Base-by-base conservation (phyloP, 2,329 filamentous ascomycete species). In the Pseudogymnoascus sp. region DNA sequence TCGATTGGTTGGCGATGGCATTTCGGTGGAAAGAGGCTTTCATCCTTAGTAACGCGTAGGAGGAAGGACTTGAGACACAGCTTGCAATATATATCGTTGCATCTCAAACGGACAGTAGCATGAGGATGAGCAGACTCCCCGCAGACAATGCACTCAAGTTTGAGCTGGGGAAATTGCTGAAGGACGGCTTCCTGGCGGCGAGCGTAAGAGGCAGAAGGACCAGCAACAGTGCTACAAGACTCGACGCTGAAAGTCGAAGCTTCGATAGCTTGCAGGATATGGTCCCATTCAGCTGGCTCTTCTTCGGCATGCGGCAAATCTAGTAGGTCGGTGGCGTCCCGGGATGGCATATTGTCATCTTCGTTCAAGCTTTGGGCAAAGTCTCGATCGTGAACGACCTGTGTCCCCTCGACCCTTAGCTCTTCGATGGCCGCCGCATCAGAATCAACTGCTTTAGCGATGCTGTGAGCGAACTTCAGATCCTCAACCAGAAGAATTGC, bases 1-100 rank as follows among this genome's bases (percentile, higher is more conserved):
- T 65, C 60, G 62, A 67, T 65, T 43, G 30, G 58, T 43, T 65
- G 37, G 37, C 62, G 59, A 41, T 65, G 64, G 61, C 65, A 68
- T 62, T 43, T 67, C 63, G 63, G 64, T 59, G 64, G 65, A 50
- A 67, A 67, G 47, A 66, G 62, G 60, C 34, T 62, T 64, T 68
- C 65, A 58, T 67, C 62, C 58, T 67, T 67, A 25, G 64, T 41
- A 63, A 64, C 62, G 59, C 64, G 65, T 34, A 66, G 28, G 59
- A 66, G 66, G 47, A 65, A 64, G 54, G 62, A 64, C 58, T 65
- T 68, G 43, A 68, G 65, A 62, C 65, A 68, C 34, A 62, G 54
- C 59, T 65, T 67, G 60, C 64, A 68, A 63, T 67, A 66, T 43
- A 66, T 18, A 64, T 66, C 64, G 37, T 28, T 59, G 59, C 63